Conservation (phyloP, 768 basidiomycete genomes). For the Mycena amicta region DNA sequence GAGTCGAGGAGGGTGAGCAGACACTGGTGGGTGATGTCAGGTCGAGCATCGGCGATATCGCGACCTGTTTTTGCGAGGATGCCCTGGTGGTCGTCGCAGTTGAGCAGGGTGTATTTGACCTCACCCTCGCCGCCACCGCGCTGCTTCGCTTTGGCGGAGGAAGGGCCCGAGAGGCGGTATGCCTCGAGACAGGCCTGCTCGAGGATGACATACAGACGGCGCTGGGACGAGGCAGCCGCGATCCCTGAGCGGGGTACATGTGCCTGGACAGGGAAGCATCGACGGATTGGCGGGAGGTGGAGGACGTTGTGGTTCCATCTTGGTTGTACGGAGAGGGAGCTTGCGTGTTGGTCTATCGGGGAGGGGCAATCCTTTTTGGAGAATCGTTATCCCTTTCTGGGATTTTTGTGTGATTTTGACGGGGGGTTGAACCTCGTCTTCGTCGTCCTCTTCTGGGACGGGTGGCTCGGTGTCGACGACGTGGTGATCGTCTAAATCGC, state of each 20-base stretch:
- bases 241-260: conserved; percentile 63
- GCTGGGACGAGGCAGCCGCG: conserved; percentile 45
- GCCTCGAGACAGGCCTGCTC: conserved; percentile 96
- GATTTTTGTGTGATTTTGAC: conserved; percentile 15
- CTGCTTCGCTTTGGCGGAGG: conserved; percentile 53
- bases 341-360: conserved; percentile 52
- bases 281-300: conserved; percentile 65
- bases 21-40: conserved; percentile 99
- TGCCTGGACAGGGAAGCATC: conserved; percentile 83
- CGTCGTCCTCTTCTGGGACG: conserved; percentile 33
- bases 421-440: conserved; percentile 23
- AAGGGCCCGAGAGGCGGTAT: conserved; percentile 77
- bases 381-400: conserved; percentile 19
- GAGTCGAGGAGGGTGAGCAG: conserved; percentile 95
- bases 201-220: conserved; percentile 86
- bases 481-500: conserved; percentile 31
- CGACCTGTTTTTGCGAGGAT: conserved; percentile 96
- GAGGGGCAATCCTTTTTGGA: conserved; percentile 43
- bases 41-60: conserved; percentile 98
- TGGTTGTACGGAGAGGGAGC: conserved; percentile 40
- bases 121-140: conserved; percentile 69
- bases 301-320: conserved; percentile 40
- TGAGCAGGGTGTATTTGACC: conserved; percentile 93
- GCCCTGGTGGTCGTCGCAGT: conserved; percentile 99
- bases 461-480: conserved; percentile 22